phyloP scores from a whole-genome alignment of 495 filamentous ascomycete species.

The Podospora pseudopauciseta region DNA sequence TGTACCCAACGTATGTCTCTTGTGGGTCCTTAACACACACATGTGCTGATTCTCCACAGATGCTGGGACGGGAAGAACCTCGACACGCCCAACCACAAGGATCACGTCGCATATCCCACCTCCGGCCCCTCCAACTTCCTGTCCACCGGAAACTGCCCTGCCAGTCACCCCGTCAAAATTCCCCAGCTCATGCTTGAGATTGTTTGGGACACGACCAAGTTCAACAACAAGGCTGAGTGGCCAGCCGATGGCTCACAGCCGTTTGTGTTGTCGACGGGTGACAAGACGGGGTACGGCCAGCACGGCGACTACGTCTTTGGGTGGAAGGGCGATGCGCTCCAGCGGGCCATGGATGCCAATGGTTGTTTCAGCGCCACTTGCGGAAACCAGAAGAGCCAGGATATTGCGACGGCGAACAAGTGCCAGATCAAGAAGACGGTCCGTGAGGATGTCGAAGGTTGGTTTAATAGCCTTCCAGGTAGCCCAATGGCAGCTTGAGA shows the following conservation, averaged over 20 bases:
- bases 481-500: not conserved
- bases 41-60: conserved; percentile 11
- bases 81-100: conserved; percentile 39
- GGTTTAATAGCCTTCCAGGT: conserved; percentile 14
- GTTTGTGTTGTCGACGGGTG: conserved; percentile 41
- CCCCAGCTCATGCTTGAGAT: conserved; percentile 44
- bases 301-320: conserved; percentile 50
- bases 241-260: conserved; percentile 40
- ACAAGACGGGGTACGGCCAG: conserved; percentile 41
- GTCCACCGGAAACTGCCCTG: conserved; percentile 38
- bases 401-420: conserved; percentile 33
- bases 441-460: conserved; percentile 40
- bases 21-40: no score
- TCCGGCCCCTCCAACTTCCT: conserved; percentile 34
- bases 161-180: conserved; percentile 42
- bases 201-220: conserved; percentile 38
- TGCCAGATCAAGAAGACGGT: conserved; percentile 39
- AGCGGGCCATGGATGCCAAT: conserved; percentile 41
- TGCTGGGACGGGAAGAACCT: conserved; percentile 40
- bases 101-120: conserved; percentile 40
- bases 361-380: conserved; percentile 41
- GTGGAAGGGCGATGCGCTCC: conserved; percentile 41
- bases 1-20: conserved; percentile 37
- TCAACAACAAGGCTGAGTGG: conserved; percentile 40
- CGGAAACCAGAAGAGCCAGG: conserved; percentile 34